Percentiles rank a stretch among this genome's conserved stretches.
These are phyloP conservation scores for Poteriospumella lacustris DNA, from an alignment of 108 stramenopile species.

Conservation along the genomic window DNA sequence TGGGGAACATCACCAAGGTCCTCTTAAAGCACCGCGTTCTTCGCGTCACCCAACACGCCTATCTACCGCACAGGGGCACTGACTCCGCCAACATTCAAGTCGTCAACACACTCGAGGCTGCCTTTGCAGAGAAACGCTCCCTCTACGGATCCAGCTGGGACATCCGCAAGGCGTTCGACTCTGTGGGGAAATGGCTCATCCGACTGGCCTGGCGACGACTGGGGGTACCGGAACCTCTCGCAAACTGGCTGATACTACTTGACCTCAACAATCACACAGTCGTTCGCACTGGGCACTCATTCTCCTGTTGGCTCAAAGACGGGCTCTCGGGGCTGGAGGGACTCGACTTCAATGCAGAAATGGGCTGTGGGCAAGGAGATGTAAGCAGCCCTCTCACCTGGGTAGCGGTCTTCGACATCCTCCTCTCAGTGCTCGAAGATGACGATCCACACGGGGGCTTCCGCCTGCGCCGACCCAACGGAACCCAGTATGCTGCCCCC, in stretches of 20 bases:
- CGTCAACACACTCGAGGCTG: background rate
- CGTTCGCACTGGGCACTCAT: background rate
- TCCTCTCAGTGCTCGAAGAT: conserved; percentile 12
- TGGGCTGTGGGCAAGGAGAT: conserved; percentile 2
- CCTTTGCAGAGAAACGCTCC: background rate
- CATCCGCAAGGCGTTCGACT: conserved; percentile 7
- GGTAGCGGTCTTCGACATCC: conserved; percentile 13
- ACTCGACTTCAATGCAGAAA: background rate
- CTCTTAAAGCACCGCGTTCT: background rate
- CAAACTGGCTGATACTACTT: background rate
- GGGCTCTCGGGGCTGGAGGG: background rate
- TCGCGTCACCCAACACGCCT: background rate
- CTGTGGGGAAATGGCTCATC: background rate
- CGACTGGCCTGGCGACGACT: conserved; percentile 1
- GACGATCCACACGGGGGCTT: conserved; percentile 2
- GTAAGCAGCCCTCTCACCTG: conserved; percentile 4
- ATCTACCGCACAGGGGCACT: background rate
- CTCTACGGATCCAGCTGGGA: conserved; percentile 1
- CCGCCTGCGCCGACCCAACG: background rate
- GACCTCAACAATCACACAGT: background rate
- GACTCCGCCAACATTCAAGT: background rate
- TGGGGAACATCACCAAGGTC: background rate
- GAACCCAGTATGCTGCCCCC: background rate
- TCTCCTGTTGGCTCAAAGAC: background rate
- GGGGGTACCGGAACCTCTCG: background rate